These are phyloP conservation scores for Dioscorea dumetorum DNA, from an alignment of 106 monocot genomes.

Conservation along the genomic window DNA sequence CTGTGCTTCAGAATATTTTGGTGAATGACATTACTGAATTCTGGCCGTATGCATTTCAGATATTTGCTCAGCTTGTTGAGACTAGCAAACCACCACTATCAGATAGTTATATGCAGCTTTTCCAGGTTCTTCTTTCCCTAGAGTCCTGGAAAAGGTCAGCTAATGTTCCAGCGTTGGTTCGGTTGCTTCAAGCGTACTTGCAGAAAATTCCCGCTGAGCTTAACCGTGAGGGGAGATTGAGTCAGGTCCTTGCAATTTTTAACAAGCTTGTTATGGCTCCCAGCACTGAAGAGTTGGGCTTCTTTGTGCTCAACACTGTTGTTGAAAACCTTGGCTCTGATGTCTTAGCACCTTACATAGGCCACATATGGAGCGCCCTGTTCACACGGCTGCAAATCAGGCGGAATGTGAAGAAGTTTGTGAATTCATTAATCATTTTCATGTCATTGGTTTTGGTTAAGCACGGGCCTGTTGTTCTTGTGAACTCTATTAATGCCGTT, in stretches of 20 bases:
- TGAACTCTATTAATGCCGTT: slow-evolving; percentile 71
- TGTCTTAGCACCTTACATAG: slow-evolving; percentile 52
- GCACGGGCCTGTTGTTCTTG: slow-evolving; percentile 59
- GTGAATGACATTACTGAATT: slow-evolving; percentile 82
- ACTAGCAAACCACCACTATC: slow-evolving; percentile 70
- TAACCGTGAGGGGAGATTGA: slow-evolving; percentile 57
- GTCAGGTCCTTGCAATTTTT: slow-evolving; percentile 74
- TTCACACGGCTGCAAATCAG: slow-evolving; percentile 64
- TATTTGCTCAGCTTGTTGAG: slow-evolving; percentile 89
- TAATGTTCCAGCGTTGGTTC: slow-evolving; percentile 78
- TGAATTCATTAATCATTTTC: slow-evolving; percentile 76
- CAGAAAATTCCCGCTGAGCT: slow-evolving; percentile 86
- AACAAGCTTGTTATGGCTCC: slow-evolving; percentile 32
- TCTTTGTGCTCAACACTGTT: slow-evolving; percentile 91
- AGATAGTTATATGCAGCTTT: slow-evolving; percentile 72
- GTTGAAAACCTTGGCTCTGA: slow-evolving; percentile 77
- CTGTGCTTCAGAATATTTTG: slow-evolving; percentile 77
- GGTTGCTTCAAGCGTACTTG: slow-evolving; percentile 70
- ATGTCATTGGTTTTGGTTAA: slow-evolving; percentile 93
- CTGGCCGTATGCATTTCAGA: slow-evolving; percentile 97
- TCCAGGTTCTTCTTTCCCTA: slow-evolving; percentile 60
- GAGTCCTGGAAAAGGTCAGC: slow-evolving; percentile 72
- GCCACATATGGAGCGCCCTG: slow-evolving; percentile 55
- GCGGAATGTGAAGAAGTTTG: slow-evolving; percentile 55
- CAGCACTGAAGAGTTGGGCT: slow-evolving; percentile 68